Evolutionary conservation across 495 filamentous ascomycete genomes (phyloP).

Genomic region (Sporormia fimetaria): DNA sequence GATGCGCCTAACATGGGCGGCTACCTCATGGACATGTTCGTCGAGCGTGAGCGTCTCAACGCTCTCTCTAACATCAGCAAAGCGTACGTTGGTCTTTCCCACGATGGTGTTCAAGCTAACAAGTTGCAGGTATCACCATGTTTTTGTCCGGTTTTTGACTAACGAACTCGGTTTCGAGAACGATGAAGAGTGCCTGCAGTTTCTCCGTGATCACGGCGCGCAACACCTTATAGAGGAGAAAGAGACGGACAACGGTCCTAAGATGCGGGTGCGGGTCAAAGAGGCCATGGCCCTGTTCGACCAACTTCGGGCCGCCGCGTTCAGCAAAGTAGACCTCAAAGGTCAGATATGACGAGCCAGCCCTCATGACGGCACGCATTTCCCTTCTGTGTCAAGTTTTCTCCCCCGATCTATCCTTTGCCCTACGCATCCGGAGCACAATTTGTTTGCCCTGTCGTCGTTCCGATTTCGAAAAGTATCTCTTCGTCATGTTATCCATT

Average conservation of each 20-base stretch:
- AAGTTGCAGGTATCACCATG: conserved; percentile 66
- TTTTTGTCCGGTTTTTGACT: conserved; percentile 82
- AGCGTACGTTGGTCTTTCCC: conserved; percentile 56
- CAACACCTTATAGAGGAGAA: conserved; percentile 72
- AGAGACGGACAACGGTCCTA: conserved; percentile 24
- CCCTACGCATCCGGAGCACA: neutral
- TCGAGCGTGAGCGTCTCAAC: conserved; percentile 80
- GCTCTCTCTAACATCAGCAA: conserved; percentile 84
- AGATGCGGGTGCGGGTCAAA: conserved; percentile 26
- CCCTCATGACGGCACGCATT: neutral
- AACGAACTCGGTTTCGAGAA: conserved; percentile 94
- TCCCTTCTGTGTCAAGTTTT: neutral
- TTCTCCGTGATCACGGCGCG: conserved; percentile 67
- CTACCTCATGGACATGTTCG: conserved; percentile 98
- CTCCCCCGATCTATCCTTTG: neutral
- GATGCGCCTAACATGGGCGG: conserved; percentile 95
- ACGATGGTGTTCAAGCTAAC: conserved; percentile 30
- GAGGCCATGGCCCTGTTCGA: conserved; percentile 46
- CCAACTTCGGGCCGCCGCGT: conserved; percentile 53
- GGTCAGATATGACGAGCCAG: conserved; percentile 45
- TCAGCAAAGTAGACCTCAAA: conserved; percentile 86
- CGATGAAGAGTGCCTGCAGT: conserved; percentile 79
- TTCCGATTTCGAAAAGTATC: too few species aligned
- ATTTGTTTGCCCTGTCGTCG: conserved; percentile 11
- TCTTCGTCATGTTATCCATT: too few species aligned